Conservation (phyloP, 306 rosid genomes). For the Rosa persica region DNA sequence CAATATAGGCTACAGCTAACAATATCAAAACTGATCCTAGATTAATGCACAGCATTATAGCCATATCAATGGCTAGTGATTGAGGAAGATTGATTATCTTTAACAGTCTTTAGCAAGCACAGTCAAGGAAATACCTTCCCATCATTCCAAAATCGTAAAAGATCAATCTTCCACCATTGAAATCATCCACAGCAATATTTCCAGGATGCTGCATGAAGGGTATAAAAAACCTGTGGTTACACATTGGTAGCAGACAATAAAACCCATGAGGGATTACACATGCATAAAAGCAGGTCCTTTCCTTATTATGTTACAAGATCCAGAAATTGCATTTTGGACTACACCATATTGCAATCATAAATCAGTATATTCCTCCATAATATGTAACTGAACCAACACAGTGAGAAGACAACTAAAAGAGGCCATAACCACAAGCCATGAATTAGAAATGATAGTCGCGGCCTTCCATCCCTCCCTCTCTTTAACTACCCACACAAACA, state of each 20-base stretch:
- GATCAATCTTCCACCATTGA: constrained; percentile 99
- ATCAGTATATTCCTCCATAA: background rate
- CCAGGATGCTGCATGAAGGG: constrained; percentile 85
- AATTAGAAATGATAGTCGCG: background rate
- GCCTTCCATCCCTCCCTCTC: background rate
- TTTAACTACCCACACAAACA: background rate
- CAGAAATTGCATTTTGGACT: background rate
- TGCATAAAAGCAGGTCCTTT: background rate
- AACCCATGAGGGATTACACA: background rate
- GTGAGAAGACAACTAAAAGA: background rate
- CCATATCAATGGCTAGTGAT: too few species aligned
- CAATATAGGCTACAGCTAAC: too few species aligned
- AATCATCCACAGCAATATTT: constrained; percentile 98
- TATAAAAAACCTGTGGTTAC: background rate
- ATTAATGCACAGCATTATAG: too few species aligned
- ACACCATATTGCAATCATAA: background rate
- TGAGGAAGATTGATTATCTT: too few species aligned
- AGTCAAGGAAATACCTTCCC: constrained; percentile 72
- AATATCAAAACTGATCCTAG: too few species aligned
- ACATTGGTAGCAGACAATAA: background rate
- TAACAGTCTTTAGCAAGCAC: constrained; percentile 22
- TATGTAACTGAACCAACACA: background rate
- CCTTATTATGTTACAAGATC: background rate
- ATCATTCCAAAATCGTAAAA: constrained; percentile 99
- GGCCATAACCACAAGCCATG: background rate